Evolutionary conservation across 805 yeast species (phyloP), one percentile per base, ranked within the genome.

Genomic region (Kodamaea fukazawae): DNA sequence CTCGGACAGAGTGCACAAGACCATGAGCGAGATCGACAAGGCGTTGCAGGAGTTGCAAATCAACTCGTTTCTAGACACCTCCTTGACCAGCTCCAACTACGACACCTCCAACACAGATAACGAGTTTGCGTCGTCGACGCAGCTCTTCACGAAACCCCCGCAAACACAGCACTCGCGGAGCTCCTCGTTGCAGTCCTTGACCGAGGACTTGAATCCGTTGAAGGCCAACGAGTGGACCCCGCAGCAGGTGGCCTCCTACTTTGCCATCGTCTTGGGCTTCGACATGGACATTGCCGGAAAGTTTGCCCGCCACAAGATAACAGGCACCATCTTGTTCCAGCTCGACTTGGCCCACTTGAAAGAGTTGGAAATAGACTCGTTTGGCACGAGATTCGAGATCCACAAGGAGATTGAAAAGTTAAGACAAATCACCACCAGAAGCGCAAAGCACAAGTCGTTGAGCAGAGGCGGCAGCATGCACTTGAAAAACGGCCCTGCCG

Each of bases 351-450:
- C 87, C 1, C 86, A 86, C 53, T 72, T 93, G 53, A 93, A 91
- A 58, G 99, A 93, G 61, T 69, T 93, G 42, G 99, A 90, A 41
- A 91, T 93, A 38, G 73, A 79, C 35, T 86, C 96, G 3, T 93
- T 93, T 66, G 99, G 99, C 18, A 90, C 96, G 0, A 75, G 99
- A 47, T 93, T 89, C 62, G 96, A 90, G 59, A 78, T 93, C 34
- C 82, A 79, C 61, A 89, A 88, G 56, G 96, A 87, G 57, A 91
- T 93, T 51, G 95, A 87, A 58, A 76, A 79, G 27, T 65, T 84
- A 51, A 71, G 71, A 43, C 55, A 58, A 40, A 49, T 54, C 17
- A 36, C 50, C 7, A 28, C 46, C 4, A 46, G 50, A 40, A 44
- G 29, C 28, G 48, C 44, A 12, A 44, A 40, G 13, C 48, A 42